A percentile compares a stretch with the other conserved stretches of the same genome.
Evolutionary conservation across 2,329 filamentous ascomycete species (phyloP).

Genomic region (Hypoxylon sp.): DNA sequence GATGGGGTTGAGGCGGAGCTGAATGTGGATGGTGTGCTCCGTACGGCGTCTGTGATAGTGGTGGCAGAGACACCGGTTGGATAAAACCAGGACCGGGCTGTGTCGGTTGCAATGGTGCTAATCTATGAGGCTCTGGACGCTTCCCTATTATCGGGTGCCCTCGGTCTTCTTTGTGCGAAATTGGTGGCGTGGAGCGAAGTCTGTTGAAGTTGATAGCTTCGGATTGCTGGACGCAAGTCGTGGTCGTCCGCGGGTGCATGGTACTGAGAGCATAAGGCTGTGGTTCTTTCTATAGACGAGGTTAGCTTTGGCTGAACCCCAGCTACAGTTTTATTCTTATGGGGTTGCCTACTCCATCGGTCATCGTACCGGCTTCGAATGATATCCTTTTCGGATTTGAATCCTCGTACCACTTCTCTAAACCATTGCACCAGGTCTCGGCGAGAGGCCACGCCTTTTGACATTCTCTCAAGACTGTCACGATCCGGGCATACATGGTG

Average conservation of each 20-base stretch:
- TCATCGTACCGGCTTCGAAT: conserved; percentile 62
- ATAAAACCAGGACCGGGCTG: conserved; percentile 42
- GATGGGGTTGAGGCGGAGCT: conserved; percentile 32
- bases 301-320: conserved; percentile 18
- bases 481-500: conserved; percentile 61
- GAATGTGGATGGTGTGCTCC: conserved; percentile 42
- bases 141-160: conserved; percentile 24
- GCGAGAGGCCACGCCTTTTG: conserved; percentile 67
- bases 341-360: conserved; percentile 58
- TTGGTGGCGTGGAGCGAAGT: conserved; percentile 45
- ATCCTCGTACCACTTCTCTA: conserved; percentile 62
- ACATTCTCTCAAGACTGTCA: conserved; percentile 62
- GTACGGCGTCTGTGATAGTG: conserved; percentile 49
- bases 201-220: conserved; percentile 42
- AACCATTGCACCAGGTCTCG: conserved; percentile 64
- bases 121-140: conserved; percentile 44
- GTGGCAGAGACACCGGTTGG: conserved; percentile 49
- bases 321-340: not conserved
- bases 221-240: conserved; percentile 32
- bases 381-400: conserved; percentile 57
- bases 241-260: conserved; percentile 47
- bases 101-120: conserved; percentile 48
- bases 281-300: conserved; percentile 42
- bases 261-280: conserved; percentile 47
- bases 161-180: conserved; percentile 20